phyloP scores from a whole-genome alignment of 257 asterid genomes.

The Perilla frutescens region DNA sequence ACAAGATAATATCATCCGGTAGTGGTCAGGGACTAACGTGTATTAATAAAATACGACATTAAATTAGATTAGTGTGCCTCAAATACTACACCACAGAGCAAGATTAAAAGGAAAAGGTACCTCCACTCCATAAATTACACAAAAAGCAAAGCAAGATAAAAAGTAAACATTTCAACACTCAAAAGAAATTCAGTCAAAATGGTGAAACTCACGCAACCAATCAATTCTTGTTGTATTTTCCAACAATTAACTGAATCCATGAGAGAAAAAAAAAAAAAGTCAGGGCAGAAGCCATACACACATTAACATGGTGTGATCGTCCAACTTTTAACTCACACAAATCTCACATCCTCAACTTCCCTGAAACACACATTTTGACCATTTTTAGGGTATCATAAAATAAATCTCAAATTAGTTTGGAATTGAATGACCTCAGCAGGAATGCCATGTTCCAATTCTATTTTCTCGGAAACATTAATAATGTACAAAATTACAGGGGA shows the following conservation, averaged over 20 bases:
- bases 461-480: constrained; percentile 34
- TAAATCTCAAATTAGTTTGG: constrained; percentile 15
- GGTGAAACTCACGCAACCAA: constrained; percentile 38
- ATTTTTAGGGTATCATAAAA: neutral
- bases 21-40: too few species aligned
- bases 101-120: neutral
- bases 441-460: constrained; percentile 33
- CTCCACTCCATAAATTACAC: neutral
- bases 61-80: too few species aligned
- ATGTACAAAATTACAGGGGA: constrained; percentile 44
- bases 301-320: constrained; percentile 2
- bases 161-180: constrained; percentile 8
- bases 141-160: constrained; percentile 18
- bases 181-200: constrained; percentile 27
- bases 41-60: too few species aligned
- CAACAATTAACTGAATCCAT: constrained; percentile 42
- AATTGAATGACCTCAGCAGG: constrained; percentile 30
- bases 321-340: constrained; percentile 3
- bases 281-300: neutral
- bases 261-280: neutral
- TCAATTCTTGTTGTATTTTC: constrained; percentile 31
- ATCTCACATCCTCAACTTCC: constrained; percentile 20
- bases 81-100: constrained; percentile 8
- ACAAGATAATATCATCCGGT: too few species aligned
- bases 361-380: constrained; percentile 20